Conservation (phyloP, 2,329 filamentous ascomycete genomes). For the Cercospora sojina region DNA sequence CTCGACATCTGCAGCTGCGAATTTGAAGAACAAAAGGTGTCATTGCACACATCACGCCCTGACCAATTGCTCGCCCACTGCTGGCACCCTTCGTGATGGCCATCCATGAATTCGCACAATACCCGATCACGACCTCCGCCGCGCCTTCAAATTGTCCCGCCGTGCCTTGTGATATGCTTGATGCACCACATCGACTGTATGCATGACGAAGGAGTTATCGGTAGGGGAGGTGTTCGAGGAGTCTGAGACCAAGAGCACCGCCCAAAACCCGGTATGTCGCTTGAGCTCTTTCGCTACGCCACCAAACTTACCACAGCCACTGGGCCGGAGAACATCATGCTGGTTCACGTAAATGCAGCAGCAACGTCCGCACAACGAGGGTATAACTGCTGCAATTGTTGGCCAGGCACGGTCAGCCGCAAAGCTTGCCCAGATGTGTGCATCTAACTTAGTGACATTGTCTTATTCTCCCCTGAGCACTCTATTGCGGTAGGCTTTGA, state of each 20-base stretch:
- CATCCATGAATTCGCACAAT: not conserved
- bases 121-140: not conserved
- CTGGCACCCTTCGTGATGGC: not conserved
- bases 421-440: not conserved
- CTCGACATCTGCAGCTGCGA: slow-evolving; percentile 21
- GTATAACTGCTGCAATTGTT: not conserved
- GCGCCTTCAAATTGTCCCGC: not conserved
- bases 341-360: not conserved
- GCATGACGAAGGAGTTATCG: not conserved
- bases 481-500: not conserved
- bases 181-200: not conserved
- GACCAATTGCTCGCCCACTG: not conserved
- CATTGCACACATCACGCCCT: not conserved
- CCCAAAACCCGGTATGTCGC: not conserved
- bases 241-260: not conserved
- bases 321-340: not conserved
- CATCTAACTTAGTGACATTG: not conserved
- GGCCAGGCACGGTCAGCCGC: not conserved
- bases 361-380: not conserved
- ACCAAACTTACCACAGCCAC: not conserved
- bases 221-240: not conserved
- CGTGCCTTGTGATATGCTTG: not conserved
- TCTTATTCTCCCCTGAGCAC: not conserved
- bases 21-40: slow-evolving; percentile 3
- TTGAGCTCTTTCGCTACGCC: not conserved